Evolutionary conservation across 75 land plant species (phyloP).

Genomic region (Cunninghamia lanceolata): DNA sequence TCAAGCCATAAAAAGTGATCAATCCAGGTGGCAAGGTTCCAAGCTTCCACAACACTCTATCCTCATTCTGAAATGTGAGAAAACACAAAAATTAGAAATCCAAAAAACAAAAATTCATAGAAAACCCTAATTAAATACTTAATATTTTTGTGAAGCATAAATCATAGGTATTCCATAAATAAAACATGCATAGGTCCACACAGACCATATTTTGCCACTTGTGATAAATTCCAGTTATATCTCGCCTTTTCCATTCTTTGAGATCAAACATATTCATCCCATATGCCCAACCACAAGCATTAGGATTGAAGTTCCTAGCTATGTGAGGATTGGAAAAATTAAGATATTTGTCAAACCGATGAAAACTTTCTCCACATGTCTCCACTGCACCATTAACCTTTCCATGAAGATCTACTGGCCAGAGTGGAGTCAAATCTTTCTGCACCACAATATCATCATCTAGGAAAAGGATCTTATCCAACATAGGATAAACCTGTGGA

Average conservation of each 20-base stretch:
- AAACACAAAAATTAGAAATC: background rate
- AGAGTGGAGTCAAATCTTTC: conserved; percentile 67
- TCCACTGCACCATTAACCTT: conserved; percentile 95
- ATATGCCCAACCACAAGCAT: conserved; percentile 96
- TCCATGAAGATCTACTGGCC: conserved; percentile 76
- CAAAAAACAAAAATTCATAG: background rate
- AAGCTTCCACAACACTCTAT: conserved; percentile 54
- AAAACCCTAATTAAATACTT: background rate
- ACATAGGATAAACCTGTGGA: conserved; percentile 83
- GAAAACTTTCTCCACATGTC: conserved; percentile 93
- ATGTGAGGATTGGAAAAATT: conserved; percentile 92
- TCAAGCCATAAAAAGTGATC: conserved; percentile 55
- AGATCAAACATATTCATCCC: conserved; percentile 94
- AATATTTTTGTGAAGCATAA: background rate
- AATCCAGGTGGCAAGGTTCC: conserved; percentile 60
- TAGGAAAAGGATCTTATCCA: conserved; percentile 81
- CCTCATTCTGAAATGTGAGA: conserved; percentile 45
- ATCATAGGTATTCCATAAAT: background rate
- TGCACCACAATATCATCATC: conserved; percentile 95
- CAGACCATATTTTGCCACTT: conserved; percentile 92
- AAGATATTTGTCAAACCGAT: conserved; percentile 86
- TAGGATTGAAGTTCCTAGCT: conserved; percentile 65
- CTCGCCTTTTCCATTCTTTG: conserved; percentile 75
- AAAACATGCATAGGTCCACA: conserved; percentile 4
- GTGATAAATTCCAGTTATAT: conserved; percentile 94